Evolutionary conservation across 495 filamentous ascomycete species (phyloP).

Genomic region (Talaromyces wortmannii): DNA sequence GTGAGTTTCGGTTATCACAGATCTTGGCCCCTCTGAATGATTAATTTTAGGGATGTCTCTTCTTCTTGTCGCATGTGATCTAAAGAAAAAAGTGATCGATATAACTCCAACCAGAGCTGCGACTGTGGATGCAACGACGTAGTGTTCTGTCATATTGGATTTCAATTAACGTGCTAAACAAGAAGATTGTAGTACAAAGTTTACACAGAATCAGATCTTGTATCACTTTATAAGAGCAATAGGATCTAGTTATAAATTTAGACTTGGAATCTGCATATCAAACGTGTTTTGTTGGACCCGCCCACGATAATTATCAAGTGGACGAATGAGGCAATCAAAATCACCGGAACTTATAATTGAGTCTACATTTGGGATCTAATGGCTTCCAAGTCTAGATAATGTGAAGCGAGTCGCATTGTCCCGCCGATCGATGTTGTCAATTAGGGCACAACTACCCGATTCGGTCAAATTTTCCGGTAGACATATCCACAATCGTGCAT

Average conservation of each 20-base stretch:
- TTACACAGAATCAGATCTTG: no score
- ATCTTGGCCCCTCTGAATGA: neutral
- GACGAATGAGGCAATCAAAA: no score
- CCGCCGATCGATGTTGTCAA: neutral
- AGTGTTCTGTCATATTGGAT: neutral
- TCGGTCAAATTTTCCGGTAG: slow-evolving; percentile 12
- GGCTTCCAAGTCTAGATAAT: no score
- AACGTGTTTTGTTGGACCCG: no score
- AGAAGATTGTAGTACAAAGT: neutral
- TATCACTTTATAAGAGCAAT: neutral
- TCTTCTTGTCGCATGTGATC: neutral
- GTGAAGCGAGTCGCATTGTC: no score
- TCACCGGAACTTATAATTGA: no score
- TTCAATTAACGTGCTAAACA: neutral
- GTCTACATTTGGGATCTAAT: no score
- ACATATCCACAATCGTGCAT: neutral
- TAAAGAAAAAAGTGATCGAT: neutral
- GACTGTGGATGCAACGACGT: neutral
- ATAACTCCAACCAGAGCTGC: neutral
- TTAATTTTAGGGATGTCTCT: neutral
- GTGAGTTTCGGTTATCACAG: neutral
- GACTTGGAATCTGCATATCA: neutral
- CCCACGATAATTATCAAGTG: no score
- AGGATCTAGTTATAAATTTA: neutral
- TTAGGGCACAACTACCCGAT: slow-evolving; percentile 13